Base-by-base conservation (phyloP, 441 rosid genomes). In the Pelargonium citronellum region DNA sequence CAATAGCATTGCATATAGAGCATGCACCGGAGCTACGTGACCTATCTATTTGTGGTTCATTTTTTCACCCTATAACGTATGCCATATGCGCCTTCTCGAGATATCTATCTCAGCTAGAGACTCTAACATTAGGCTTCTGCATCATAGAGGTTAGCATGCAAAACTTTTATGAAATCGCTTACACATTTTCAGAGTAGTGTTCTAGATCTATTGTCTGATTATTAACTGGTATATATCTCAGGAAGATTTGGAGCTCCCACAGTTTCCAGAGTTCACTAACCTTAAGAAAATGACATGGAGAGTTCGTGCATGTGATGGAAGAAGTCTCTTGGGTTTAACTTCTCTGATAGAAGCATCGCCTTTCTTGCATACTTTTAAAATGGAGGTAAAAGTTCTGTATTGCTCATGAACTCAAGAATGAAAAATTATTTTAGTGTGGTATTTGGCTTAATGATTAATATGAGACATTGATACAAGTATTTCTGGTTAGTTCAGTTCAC, bases 61-160 rank as follows among this genome's bases (percentile, higher is more conserved):
- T 62, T 64, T 68, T 65, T 16, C 67, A 49, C 41, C 12, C 66
- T 12, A 27, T 27, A 39, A 19, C 10, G 41, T 39, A 39, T 74
- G 24, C 47, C 16, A 57, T 37, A 24, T 44, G 67, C 9, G 12
- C 57, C 53, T 27, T 62, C 66, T 57, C 73, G 7, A 60, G 69
- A 67, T 22, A 4, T 74, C 68, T 74, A 53, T 67, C 13, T 64
- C 70, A 69, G 63, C 73, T 74, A 16, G 62, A 57, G 24, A 34
- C 57, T 24, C 73, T 74, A 24, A 60, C 17, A 47, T 61, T 70
- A 62, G 66, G 66, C 39, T 62, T 62, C 66, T 62, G 66, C 41
- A 62, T 62, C 30, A n/a, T 62, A 62, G 66, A 62, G 66, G 66
- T 62, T 4, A 60, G 30, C 8, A 19, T 20, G 15, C 62, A 57